Conservation (phyloP, 345 rosid genomes). For the Erysimum cheiranthoides region DNA sequence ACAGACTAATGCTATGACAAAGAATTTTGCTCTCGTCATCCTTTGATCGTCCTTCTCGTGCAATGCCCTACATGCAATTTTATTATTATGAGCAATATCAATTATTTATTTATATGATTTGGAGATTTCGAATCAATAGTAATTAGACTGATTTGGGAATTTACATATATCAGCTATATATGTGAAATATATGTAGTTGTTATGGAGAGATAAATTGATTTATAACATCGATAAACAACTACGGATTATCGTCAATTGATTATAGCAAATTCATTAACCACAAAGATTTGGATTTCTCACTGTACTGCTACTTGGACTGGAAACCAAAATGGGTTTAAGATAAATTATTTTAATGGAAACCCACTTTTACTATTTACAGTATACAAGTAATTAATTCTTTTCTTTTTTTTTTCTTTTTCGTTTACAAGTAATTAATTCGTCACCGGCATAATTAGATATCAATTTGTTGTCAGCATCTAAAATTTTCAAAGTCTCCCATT, state of each 20-base stretch:
- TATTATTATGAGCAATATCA: too few relatives aligned
- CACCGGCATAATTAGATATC: not conserved
- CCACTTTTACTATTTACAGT: not conserved
- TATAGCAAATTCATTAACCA: not conserved
- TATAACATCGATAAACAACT: not conserved
- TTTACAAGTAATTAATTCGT: not conserved
- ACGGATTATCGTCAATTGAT: not conserved
- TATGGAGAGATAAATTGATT: not conserved
- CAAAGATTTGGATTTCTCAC: not conserved
- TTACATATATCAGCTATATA: not conserved
- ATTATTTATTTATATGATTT: not conserved
- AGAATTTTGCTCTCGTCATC: conserved; percentile 84
- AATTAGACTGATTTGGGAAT: not conserved
- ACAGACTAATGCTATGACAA: conserved; percentile 71
- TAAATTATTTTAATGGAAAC: not conserved
- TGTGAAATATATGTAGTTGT: not conserved
- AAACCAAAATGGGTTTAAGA: too few relatives aligned
- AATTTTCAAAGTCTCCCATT: not conserved
- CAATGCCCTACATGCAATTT: conserved; percentile 63
- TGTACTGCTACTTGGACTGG: too few relatives aligned
- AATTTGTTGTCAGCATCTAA: not conserved
- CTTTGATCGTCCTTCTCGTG: conserved; percentile 80
- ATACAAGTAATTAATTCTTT: not conserved
- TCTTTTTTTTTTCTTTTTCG: too few relatives aligned
- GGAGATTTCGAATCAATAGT: not conserved